A percentile compares a stretch with the other conserved stretches of the same genome.
These are phyloP conservation scores for Delonix regia DNA, from an alignment of 306 rosid genomes.

Conservation along the genomic window DNA sequence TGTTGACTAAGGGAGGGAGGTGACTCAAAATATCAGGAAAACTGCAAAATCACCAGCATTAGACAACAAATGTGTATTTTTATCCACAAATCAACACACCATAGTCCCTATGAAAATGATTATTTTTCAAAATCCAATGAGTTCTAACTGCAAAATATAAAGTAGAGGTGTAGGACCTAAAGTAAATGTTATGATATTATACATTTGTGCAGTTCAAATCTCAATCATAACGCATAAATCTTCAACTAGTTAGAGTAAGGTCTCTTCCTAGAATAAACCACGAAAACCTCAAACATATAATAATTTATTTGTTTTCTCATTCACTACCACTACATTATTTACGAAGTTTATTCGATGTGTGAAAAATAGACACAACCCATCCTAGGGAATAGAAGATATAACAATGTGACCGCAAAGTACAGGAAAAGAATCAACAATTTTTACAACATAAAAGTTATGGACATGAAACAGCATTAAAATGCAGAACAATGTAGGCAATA, in stretches of 20 bases:
- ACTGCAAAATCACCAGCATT: conserved; percentile 5
- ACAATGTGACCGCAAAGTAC: not conserved
- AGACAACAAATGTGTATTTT: not conserved
- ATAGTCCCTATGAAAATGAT: not conserved
- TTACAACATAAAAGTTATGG: not conserved
- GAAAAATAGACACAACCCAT: not conserved
- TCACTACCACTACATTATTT: not conserved
- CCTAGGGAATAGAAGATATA: not conserved
- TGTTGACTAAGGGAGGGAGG: not conserved
- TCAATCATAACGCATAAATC: not conserved
- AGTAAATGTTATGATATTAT: not conserved
- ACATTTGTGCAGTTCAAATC: not conserved
- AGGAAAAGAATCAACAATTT: not conserved
- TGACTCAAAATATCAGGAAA: not conserved
- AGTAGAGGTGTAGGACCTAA: not conserved
- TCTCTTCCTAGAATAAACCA: not conserved
- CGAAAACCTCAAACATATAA: not conserved
- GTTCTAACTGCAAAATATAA: not conserved
- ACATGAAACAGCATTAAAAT: not conserved
- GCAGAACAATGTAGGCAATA: not conserved
- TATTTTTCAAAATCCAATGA: not conserved
- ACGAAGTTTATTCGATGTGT: not conserved
- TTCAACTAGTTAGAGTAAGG: not conserved
- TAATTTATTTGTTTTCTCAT: not conserved
- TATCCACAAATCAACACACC: not conserved